These are phyloP conservation scores for Gnomoniopsis smithogilvyi DNA, from an alignment of 2,329 filamentous ascomycete genomes.

Conservation along the genomic window DNA sequence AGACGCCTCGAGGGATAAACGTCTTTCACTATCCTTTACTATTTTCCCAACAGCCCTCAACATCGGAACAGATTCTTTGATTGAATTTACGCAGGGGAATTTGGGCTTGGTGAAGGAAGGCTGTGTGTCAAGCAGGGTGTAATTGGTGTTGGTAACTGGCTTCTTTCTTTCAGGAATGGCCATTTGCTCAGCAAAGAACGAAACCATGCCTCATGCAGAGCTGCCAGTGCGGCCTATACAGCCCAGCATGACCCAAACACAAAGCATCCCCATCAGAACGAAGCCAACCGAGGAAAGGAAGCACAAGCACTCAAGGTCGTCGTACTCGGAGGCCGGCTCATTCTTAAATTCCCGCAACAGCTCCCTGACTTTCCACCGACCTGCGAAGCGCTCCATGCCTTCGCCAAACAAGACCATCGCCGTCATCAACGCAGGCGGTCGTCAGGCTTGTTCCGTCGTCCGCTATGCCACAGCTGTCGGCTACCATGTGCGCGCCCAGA, in stretches of 20 bases:
- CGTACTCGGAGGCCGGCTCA: conserved; percentile 55
- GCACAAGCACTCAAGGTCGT: conserved; percentile 61
- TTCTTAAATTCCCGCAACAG: conserved; percentile 57
- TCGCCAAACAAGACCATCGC: conserved; percentile 76
- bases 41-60: not conserved
- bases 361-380: conserved; percentile 56
- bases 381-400: conserved; percentile 56
- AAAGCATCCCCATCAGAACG: conserved; percentile 18
- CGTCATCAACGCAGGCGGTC: conserved; percentile 92
- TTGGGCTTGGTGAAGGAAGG: conserved; percentile 4
- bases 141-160: not conserved
- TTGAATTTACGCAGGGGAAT: not conserved
- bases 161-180: conserved; percentile 16
- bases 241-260: conserved; percentile 13
- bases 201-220: conserved; percentile 25
- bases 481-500: conserved; percentile 88
- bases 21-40: too few relatives aligned
- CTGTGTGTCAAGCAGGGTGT: not conserved
- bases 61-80: too few relatives aligned
- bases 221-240: conserved; percentile 33
- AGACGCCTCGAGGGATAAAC: not conserved
- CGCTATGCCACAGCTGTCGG: conserved; percentile 91
- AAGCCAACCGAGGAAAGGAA: conserved; percentile 30
- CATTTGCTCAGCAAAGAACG: conserved; percentile 16
- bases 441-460: conserved; percentile 93